Evolutionary conservation across 352 stramenopile genomes (phyloP), one percentile per base, ranked within the genome.

Genomic region (Phytophthora niederhauseri): DNA sequence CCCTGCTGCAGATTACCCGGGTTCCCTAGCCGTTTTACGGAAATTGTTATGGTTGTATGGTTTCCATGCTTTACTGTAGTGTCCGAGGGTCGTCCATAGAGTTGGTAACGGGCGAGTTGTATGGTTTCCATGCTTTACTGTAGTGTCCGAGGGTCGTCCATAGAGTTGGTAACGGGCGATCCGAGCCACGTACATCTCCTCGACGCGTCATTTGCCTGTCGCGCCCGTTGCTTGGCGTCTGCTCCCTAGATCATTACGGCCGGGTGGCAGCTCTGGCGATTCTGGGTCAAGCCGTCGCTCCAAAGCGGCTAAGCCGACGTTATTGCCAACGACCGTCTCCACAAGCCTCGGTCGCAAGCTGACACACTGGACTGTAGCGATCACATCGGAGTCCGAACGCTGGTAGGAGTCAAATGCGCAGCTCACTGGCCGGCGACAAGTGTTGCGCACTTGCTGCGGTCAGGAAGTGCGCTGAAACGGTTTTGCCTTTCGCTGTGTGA

Each of bases 131-230:
- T n/a, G n/a, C n/a, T n/a, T n/a, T n/a, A n/a, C n/a, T n/a, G n/a
- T n/a, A n/a, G n/a, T n/a, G n/a, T n/a, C n/a, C n/a, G n/a, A n/a
- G n/a, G n/a, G n/a, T n/a, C n/a, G n/a, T n/a, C n/a, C n/a, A n/a
- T n/a, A n/a, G n/a, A n/a, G n/a, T n/a, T n/a, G n/a, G n/a, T n/a
- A n/a, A n/a, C n/a, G n/a, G n/a, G n/a, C n/a, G n/a, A n/a, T n/a
- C n/a, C n/a, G n/a, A n/a, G n/a, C n/a, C n/a, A n/a, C n/a, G n/a
- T n/a, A n/a, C n/a, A n/a, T n/a, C n/a, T n/a, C n/a, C n/a, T n/a
- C n/a, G n/a, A n/a, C n/a, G 45, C 45, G 45, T 20, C 45, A 26
- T 50, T 51, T 51, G 45, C 45, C 45, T 51, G 17, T 51, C 45
- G n/a, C 45, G 19, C 24, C 45, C 45, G 45, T 51, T 15, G n/a